Evolutionary conservation across 2,329 filamentous ascomycete species (phyloP).

Genomic region (Metarhizium anisopliae): DNA sequence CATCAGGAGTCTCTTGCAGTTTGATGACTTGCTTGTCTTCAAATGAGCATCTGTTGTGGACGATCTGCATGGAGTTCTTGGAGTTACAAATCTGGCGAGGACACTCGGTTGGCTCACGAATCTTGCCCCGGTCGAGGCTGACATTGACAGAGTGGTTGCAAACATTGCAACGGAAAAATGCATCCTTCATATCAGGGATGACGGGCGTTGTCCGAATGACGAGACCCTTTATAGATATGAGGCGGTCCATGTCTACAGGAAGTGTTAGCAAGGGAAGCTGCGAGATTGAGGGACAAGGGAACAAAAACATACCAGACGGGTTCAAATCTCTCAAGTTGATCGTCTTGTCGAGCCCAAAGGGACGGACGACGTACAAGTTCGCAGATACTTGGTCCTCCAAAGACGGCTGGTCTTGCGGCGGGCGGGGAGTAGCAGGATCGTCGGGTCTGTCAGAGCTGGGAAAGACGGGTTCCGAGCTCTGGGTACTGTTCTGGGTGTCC

Average conservation of each 20-base stretch:
- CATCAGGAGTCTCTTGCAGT: constrained; percentile 93
- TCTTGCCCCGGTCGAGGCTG: constrained; percentile 90
- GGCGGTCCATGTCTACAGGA: constrained; percentile 75
- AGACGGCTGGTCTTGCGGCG: constrained; percentile 39
- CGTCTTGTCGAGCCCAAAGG: constrained; percentile 77
- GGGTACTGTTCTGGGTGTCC: constrained; percentile 34
- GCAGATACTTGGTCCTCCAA: constrained; percentile 75
- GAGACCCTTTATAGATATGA: constrained; percentile 89
- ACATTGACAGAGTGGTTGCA: constrained; percentile 89
- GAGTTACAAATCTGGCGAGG: constrained; percentile 72
- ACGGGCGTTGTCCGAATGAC: constrained; percentile 94
- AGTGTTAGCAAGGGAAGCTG: neutral
- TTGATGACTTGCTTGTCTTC: constrained; percentile 99
- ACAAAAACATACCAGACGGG: constrained; percentile 54
- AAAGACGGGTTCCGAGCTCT: constrained; percentile 67
- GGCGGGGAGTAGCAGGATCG: constrained; percentile 25
- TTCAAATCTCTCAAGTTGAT: constrained; percentile 93
- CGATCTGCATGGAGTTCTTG: constrained; percentile 94
- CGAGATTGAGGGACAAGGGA: neutral
- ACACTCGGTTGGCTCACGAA: constrained; percentile 86
- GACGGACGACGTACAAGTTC: constrained; percentile 75
- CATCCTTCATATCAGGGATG: constrained; percentile 98
- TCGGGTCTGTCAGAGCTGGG: constrained; percentile 70
- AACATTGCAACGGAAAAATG: constrained; percentile 91
- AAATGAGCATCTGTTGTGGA: constrained; percentile 92